phyloP scores from a whole-genome alignment of 768 basidiomycete species.

The Calocybe gangraenosa region DNA sequence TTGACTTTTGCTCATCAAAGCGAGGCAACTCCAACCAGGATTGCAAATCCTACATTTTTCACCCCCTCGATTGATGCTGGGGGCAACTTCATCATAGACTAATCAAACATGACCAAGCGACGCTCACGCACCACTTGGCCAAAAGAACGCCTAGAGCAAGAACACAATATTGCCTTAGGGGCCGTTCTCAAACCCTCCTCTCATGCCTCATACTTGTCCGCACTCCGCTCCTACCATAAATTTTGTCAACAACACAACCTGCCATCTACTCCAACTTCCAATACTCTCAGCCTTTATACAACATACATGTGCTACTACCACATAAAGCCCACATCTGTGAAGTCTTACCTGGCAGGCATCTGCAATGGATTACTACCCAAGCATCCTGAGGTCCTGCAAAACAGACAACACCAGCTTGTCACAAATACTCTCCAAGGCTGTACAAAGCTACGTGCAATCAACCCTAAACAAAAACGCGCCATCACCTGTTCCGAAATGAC shows the following conservation, averaged over 20 bases:
- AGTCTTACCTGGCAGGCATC: constrained; percentile 34
- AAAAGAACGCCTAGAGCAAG: constrained; percentile 23
- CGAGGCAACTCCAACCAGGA: neutral
- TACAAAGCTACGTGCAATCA: neutral
- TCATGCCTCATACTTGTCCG: neutral
- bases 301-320: constrained; percentile 31
- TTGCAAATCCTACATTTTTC: constrained; percentile 7
- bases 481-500: neutral
- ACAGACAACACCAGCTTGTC: constrained; percentile 20
- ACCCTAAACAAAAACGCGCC: neutral
- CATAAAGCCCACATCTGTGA: constrained; percentile 32
- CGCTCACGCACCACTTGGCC: constrained; percentile 32
- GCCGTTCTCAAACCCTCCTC: constrained; percentile 3
- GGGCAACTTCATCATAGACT: constrained; percentile 16
- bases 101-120: constrained; percentile 5
- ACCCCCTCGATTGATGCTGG: constrained; percentile 25
- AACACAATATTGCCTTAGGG: constrained; percentile 20
- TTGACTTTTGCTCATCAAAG: neutral
- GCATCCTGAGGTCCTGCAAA: constrained; percentile 24
- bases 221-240: constrained; percentile 28
- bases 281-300: constrained; percentile 32
- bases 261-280: constrained; percentile 30
- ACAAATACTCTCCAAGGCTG: constrained; percentile 19
- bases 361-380: constrained; percentile 25
- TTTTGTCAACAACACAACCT: constrained; percentile 29